Evolutionary conservation across 1,284 basidiomycete species (phyloP).

Genomic region (Tylopilus sp.): DNA sequence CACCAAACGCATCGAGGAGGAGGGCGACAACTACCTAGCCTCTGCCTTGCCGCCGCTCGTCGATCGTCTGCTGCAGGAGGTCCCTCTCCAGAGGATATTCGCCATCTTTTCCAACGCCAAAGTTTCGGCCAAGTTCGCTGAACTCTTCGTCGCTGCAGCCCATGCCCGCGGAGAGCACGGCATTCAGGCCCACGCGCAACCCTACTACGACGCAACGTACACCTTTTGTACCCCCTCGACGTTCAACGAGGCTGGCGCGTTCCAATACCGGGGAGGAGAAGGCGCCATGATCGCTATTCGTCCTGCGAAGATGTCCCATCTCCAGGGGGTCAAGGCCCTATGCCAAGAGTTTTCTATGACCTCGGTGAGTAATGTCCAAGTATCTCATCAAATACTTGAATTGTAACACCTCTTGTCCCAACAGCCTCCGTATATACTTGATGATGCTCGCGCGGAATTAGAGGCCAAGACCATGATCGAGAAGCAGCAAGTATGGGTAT

Average conservation of each 20-base stretch:
- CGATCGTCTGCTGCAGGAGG: constrained; percentile 28
- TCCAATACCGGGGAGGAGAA: not conserved
- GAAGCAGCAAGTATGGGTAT: constrained; percentile 59
- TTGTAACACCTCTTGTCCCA: not conserved
- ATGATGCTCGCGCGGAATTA: constrained; percentile 38
- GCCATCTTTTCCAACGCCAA: constrained; percentile 61
- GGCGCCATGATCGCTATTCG: constrained; percentile 41
- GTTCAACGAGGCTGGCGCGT: constrained; percentile 36
- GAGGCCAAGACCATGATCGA: constrained; percentile 55
- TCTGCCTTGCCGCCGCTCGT: constrained; percentile 39
- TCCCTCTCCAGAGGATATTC: constrained; percentile 51
- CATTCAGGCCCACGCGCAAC: constrained; percentile 32
- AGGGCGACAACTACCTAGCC: constrained; percentile 29
- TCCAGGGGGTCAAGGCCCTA: constrained; percentile 42
- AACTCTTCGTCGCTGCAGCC: constrained; percentile 43
- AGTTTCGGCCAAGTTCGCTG: constrained; percentile 48
- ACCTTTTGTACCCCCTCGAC: constrained; percentile 51
- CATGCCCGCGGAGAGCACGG: constrained; percentile 35
- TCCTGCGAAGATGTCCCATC: constrained; percentile 45
- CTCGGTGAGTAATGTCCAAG: constrained; percentile 50
- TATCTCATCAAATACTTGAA: not conserved
- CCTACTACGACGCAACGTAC: constrained; percentile 65
- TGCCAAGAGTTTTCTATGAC: constrained; percentile 57
- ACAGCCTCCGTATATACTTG: constrained; percentile 57
- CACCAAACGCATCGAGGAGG: constrained; percentile 24